A percentile compares a stretch with the other conserved stretches of the same genome.
These are phyloP conservation scores for Trichoderma polysporum DNA, from an alignment of 2,329 filamentous ascomycete genomes.

Conservation along the genomic window DNA sequence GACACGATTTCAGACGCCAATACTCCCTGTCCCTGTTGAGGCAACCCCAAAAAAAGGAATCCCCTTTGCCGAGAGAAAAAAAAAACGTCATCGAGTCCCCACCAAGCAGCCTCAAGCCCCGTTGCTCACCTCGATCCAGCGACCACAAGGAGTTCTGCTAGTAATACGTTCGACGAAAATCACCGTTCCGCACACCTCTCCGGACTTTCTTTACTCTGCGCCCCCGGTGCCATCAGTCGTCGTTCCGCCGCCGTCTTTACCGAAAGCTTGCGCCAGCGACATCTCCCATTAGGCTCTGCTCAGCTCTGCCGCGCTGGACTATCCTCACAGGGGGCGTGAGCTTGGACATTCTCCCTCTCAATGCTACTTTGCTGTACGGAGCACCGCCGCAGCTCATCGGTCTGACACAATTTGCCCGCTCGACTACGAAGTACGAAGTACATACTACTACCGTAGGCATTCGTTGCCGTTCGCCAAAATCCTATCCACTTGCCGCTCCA, in stretches of 20 bases:
- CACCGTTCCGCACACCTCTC: constrained; percentile 1
- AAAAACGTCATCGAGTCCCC: constrained; percentile 26
- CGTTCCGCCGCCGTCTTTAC: constrained; percentile 4
- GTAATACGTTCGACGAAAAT: constrained; percentile 5
- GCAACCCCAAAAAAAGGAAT: constrained; percentile 6
- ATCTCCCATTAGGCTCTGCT: not conserved
- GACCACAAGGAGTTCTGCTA: not conserved
- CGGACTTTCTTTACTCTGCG: constrained; percentile 3
- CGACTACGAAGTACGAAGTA: too few relatives aligned
- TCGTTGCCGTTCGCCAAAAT: not conserved
- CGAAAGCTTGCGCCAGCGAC: constrained; percentile 1
- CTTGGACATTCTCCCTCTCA: not conserved
- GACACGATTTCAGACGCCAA: not conserved
- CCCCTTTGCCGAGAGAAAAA: constrained; percentile 15
- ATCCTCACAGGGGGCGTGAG: constrained; percentile 11
- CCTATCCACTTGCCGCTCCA: constrained; percentile 11
- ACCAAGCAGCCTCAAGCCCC: constrained; percentile 19
- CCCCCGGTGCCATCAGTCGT: not conserved
- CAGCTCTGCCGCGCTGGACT: not conserved
- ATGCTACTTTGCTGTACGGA: not conserved
- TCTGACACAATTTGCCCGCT: constrained; percentile 3
- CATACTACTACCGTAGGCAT: too few relatives aligned
- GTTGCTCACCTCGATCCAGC: constrained; percentile 13
- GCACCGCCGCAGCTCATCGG: not conserved
- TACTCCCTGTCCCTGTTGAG: constrained; percentile 13